Base-by-base conservation (phyloP, 139 green algal genomes). In the Pedinophyceae sp. region DNA sequence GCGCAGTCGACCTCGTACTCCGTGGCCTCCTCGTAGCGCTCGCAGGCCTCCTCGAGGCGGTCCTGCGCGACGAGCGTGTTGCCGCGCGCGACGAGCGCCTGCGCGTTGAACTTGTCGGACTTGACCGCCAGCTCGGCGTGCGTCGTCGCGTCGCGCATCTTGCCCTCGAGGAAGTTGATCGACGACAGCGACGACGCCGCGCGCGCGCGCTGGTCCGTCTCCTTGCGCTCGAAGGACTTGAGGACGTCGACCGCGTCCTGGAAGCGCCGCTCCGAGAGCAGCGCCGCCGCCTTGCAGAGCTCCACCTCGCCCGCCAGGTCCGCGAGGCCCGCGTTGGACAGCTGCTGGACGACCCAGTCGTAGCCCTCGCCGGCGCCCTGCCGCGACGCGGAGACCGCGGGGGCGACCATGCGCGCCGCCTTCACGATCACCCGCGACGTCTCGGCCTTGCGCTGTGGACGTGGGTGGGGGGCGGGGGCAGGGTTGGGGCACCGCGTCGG, bases 211-310 rank as follows among this genome's bases (percentile, higher is more conserved):
- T 19, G 34, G 34, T 43, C 34, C 34, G 74, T 54, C 52, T 84
- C 73, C 56, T 81, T 82, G 40, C 73, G 78, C 67, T 90, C 81
- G 69, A 93, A 93, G n/a, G 10, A 19, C 68, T 87, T 88, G 58
- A 87, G 83, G 17, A 84, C 65, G 2, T 28, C 50, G 3, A 86
- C 61, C 1, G 81, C 83, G 22, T 63, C 57, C 26, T 75, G 67
- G 54, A 88, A 83, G 34, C 85, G 64, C 55, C 76, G 71, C 20
- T 66, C 52, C 29, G 59, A 47, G 59, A 93, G 65, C 66, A 79
- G 77, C 19, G 63, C 63, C 19, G 62, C 66, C 15, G 83, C 81
- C 60, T 85, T 83, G 49, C 73, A 71, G 51, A 93, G 79, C 57
- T 79, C 66, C 30, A 88, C 68, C 66, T 82, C 72, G 47, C 72